These are phyloP conservation scores for Termitomyces sp. DNA, from an alignment of 1,284 basidiomycete genomes.

Conservation along the genomic window DNA sequence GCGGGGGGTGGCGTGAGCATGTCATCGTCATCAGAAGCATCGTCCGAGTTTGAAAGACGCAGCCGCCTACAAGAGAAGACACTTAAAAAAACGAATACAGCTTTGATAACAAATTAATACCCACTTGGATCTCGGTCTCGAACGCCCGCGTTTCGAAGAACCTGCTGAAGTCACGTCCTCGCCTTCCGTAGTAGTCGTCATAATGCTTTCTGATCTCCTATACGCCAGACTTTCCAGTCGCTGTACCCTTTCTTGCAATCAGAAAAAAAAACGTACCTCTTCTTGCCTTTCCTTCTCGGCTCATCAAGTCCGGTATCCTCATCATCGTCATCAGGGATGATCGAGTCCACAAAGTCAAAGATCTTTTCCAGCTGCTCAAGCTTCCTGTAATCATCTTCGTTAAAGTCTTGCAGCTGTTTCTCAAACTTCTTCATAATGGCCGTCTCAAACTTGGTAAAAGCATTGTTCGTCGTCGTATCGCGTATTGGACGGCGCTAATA, in stretches of 20 bases:
- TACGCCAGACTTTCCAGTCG: background rate
- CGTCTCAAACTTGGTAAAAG: slow-evolving; percentile 72
- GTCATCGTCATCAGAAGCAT: slow-evolving; percentile 35
- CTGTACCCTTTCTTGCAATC: background rate
- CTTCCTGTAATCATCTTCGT: slow-evolving; percentile 65
- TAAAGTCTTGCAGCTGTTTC: slow-evolving; percentile 64
- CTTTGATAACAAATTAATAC: slow-evolving; percentile 7
- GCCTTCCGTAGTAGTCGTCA: slow-evolving; percentile 34
- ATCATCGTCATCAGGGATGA: slow-evolving; percentile 50
- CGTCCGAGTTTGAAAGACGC: slow-evolving; percentile 43
- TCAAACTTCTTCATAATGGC: slow-evolving; percentile 68
- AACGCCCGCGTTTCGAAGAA: slow-evolving; percentile 26
- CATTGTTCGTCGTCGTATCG: slow-evolving; percentile 73
- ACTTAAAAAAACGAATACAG: background rate
- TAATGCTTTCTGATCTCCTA: slow-evolving; percentile 45
- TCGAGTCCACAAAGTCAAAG: slow-evolving; percentile 66
- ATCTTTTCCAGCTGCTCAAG: slow-evolving; percentile 53
- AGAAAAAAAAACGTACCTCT: slow-evolving; percentile 33
- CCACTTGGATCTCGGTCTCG: slow-evolving; percentile 37
- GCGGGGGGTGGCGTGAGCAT: slow-evolving; percentile 29
- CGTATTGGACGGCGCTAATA: slow-evolving; percentile 67
- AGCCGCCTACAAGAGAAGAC: slow-evolving; percentile 30
- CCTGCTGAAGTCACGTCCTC: slow-evolving; percentile 27
- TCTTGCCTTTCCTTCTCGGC: slow-evolving; percentile 39
- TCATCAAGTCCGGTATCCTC: slow-evolving; percentile 38